phyloP scores from a whole-genome alignment of 352 stramenopile genomes.

The Pythium scleroteichum region DNA sequence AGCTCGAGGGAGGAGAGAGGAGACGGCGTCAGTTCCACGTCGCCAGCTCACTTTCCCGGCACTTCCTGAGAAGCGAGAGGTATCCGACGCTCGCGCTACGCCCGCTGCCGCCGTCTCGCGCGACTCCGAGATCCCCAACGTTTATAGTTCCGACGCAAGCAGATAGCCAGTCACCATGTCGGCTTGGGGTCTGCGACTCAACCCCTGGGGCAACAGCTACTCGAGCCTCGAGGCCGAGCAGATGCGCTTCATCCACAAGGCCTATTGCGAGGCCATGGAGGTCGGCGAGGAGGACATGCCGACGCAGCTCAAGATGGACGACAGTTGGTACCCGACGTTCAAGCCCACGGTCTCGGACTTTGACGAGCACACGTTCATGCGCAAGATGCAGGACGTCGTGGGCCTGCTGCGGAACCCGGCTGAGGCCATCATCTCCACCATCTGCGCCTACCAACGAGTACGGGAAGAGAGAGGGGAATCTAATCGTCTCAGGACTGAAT shows the following conservation, averaged over 20 bases:
- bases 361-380: constrained; percentile 86
- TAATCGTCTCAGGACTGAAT: background rate
- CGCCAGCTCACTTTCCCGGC: constrained; percentile 11
- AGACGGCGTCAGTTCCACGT: constrained; percentile 24
- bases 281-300: constrained; percentile 80
- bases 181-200: constrained; percentile 80
- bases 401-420: constrained; percentile 76
- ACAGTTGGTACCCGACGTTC: constrained; percentile 78
- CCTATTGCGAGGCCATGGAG: constrained; percentile 85
- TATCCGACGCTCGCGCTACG: background rate
- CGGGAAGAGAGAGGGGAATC: constrained; percentile 4
- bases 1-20: constrained; percentile 11
- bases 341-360: constrained; percentile 79
- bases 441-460: constrained; percentile 79
- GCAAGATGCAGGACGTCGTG: constrained; percentile 87
- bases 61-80: constrained; percentile 2
- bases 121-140: background rate
- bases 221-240: constrained; percentile 84
- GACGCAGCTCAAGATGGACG: constrained; percentile 84
- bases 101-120: background rate
- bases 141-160: background rate
- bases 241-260: constrained; percentile 86
- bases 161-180: constrained; percentile 46
- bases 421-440: constrained; percentile 85
- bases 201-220: constrained; percentile 81